Conservation (phyloP, 192 early-diverging fungal species). For the Entomortierella lignicola region DNA sequence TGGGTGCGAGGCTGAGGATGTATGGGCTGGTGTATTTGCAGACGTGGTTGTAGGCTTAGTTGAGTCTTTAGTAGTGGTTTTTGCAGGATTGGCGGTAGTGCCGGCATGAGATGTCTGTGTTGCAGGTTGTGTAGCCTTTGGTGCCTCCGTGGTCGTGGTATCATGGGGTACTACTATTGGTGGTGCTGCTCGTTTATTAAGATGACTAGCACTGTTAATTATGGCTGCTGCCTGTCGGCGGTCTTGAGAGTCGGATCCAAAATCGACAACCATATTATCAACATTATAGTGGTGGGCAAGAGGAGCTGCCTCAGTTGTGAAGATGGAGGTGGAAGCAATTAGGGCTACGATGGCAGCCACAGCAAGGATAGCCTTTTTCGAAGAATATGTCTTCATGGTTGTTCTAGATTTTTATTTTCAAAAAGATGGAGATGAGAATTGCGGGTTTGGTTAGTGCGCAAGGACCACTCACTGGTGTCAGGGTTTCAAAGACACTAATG, state of each 20-base stretch:
- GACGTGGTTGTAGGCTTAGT: too few species aligned
- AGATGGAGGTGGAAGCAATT: slow-evolving; percentile 15
- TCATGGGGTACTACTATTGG: neutral
- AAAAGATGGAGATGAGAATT: too few species aligned
- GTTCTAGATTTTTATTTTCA: neutral
- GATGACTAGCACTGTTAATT: neutral
- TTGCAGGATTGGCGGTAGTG: too few species aligned
- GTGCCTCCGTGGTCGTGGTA: neutral
- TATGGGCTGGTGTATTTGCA: too few species aligned
- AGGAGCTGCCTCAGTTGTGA: slow-evolving; percentile 17
- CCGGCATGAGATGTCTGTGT: too few species aligned
- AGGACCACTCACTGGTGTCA: neutral
- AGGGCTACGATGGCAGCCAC: slow-evolving; percentile 20
- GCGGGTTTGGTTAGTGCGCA: slow-evolving; percentile 8
- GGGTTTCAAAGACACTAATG: too few species aligned
- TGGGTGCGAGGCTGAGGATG: too few species aligned
- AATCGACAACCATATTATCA: neutral
- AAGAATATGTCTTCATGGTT: slow-evolving; percentile 25
- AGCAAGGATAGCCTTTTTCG: slow-evolving; percentile 17
- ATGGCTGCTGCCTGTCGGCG: neutral
- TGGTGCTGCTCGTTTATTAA: neutral
- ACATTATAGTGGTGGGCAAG: neutral
- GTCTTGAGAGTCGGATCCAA: neutral
- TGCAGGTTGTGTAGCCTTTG: neutral
- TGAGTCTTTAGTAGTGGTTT: too few species aligned